Conservation (phyloP, 805 yeast genomes). For the Starmerella floris region DNA sequence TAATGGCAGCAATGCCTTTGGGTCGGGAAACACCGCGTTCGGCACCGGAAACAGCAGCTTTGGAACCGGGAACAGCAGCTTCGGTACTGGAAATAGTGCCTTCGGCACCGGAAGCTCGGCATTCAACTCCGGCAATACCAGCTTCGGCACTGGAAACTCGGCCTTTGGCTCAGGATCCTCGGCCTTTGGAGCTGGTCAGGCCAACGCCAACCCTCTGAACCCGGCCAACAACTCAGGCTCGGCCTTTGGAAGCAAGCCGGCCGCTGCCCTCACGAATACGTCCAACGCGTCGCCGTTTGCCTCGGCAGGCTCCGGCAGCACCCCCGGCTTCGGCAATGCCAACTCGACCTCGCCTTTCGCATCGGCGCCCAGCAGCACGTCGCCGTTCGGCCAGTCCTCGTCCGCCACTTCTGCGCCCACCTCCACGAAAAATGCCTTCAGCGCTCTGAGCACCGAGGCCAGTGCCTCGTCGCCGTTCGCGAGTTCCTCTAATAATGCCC, state of each 20-base stretch:
- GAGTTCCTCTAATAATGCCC: neutral
- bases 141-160: conserved; percentile 10
- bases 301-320: neutral
- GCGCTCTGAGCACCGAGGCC: neutral
- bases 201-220: conserved; percentile 8
- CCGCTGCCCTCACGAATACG: conserved; percentile 1
- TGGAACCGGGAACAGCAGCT: conserved; percentile 10
- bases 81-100: conserved; percentile 9
- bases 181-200: conserved; percentile 10
- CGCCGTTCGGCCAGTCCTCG: neutral
- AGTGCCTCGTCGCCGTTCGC: neutral
- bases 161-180: conserved; percentile 16
- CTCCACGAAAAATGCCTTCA: neutral
- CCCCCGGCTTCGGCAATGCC: conserved; percentile 4
- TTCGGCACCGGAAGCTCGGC: conserved; percentile 16
- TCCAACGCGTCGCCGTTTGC: conserved; percentile 5
- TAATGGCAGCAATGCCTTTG: conserved; percentile 10
- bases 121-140: conserved; percentile 13
- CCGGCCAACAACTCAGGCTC: conserved; percentile 13
- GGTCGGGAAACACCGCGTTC: conserved; percentile 16
- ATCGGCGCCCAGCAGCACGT: neutral
- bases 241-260: conserved; percentile 15
- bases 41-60: conserved; percentile 11
- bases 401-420: neutral
- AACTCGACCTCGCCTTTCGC: conserved; percentile 2